Percentiles rank a stretch among this genome's conserved stretches.
These are phyloP conservation scores for Haplosporangium sp. DNA, from an alignment of 371 early-diverging fungal species.

Conservation along the genomic window DNA sequence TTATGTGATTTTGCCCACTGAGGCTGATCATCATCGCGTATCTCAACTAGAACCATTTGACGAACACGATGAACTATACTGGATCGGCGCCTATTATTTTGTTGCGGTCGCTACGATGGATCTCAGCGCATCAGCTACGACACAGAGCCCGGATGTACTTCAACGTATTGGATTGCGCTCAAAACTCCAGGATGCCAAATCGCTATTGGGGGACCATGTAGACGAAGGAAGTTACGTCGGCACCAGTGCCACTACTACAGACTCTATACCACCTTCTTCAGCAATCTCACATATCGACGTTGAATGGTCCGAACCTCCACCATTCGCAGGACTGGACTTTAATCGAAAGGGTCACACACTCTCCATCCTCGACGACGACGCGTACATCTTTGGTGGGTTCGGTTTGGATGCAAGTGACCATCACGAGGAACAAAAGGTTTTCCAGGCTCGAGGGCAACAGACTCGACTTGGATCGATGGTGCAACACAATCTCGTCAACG, in stretches of 20 bases:
- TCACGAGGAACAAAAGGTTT: conserved; percentile 32
- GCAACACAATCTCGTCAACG: conserved; percentile 17
- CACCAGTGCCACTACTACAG: neutral
- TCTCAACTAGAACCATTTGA: conserved; percentile 44
- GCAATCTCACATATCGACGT: neutral
- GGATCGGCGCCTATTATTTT: conserved; percentile 54
- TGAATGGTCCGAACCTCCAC: conserved; percentile 21
- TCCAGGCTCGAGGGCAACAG: conserved; percentile 38
- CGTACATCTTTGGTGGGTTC: conserved; percentile 48
- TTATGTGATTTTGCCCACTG: conserved; percentile 25
- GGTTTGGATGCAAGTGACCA: conserved; percentile 28
- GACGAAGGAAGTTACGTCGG: conserved; percentile 25
- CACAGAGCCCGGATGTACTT: conserved; percentile 35
- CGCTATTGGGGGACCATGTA: conserved; percentile 3
- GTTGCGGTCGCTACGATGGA: conserved; percentile 34
- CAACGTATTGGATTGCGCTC: conserved; percentile 17
- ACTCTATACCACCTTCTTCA: neutral
- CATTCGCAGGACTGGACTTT: conserved; percentile 26
- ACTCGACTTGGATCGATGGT: conserved; percentile 37
- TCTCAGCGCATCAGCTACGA: neutral
- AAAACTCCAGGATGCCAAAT: conserved; percentile 19
- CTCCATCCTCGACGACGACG: conserved; percentile 37
- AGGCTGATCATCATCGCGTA: conserved; percentile 33
- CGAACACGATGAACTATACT: conserved; percentile 45
- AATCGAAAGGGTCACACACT: conserved; percentile 51